Base-by-base conservation (phyloP, 345 rosid genomes). In the Corchorus olitorius region DNA sequence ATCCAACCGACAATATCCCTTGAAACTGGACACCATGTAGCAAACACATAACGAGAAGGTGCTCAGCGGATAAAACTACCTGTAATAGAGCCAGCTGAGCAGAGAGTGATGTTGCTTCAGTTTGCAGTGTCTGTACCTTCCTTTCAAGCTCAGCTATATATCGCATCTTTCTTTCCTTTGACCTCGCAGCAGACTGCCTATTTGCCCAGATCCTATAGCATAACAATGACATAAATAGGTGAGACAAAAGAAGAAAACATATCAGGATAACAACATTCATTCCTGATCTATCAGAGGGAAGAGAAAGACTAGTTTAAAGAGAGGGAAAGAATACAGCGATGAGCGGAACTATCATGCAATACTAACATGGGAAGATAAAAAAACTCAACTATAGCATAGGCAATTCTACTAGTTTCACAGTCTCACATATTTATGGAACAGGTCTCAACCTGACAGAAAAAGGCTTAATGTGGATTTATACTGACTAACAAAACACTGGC, bases 151-250 rank as follows among this genome's bases (percentile, higher is more conserved):
- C 99, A 54, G 91, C 89, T 76, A 93, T 95, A 84, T 93, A 93
- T 48, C 97, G 88, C 90, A 92, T 91, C 86, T 95, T 95, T 84
- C 98, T 87, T 85, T 95, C 98, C 88, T 95, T 95, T 46, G 98
- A 95, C 82, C 98, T 85, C 37, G 98, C 99, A 13, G 99, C 99
- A 2, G 99, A 94, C 82, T 94, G 99, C 88, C 98, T 88, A 71
- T 94, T 94, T 7, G 98, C 99, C 97, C 97, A 92, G 60, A 96
- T 92, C 91, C 99, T 96, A 76, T 75, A 4, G 39, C 48, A 70
- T 54, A 43, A 72, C 20, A 55, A 70, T 56, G 52, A 77, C 72
- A 20, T 27, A 53, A 68, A 59, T 27, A 48, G n/a, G 64, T 45
- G 12, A 39, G 55, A 65, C 71, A 74, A 19, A 39, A 49, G 33